These are phyloP conservation scores for Calocybe gangraenosa DNA, from an alignment of 768 basidiomycete species.

Conservation along the genomic window DNA sequence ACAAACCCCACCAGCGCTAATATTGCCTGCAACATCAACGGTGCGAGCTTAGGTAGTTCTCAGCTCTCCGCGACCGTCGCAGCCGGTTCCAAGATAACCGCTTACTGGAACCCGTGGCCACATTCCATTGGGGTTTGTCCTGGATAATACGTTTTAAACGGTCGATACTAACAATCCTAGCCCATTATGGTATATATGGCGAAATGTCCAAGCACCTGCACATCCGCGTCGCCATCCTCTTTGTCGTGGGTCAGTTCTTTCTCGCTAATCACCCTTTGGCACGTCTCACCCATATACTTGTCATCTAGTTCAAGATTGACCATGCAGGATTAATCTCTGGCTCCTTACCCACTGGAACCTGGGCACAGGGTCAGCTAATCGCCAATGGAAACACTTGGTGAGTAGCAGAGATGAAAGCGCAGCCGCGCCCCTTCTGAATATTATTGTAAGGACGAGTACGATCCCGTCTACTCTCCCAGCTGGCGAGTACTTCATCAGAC, in stretches of 20 bases:
- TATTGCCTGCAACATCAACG: conserved; percentile 42
- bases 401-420: too few species aligned
- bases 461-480: conserved; percentile 39
- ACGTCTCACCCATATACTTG: background rate
- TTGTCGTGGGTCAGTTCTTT: conserved; percentile 43
- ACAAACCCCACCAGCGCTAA: conserved; percentile 29
- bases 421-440: too few species aligned
- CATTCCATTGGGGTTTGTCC: conserved; percentile 39
- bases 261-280: background rate
- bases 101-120: conserved; percentile 46
- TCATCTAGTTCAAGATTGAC: conserved; percentile 40
- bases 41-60: conserved; percentile 29
- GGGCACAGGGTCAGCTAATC: conserved; percentile 42
- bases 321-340: conserved; percentile 41
- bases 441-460: conserved; percentile 30
- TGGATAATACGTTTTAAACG: too few species aligned
- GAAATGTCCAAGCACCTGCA: conserved; percentile 40
- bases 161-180: too few species aligned
- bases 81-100: conserved; percentile 38
- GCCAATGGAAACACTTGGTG: conserved; percentile 39
- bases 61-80: conserved; percentile 38
- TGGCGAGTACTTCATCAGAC: conserved; percentile 43
- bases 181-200: conserved; percentile 42
- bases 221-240: conserved; percentile 31
- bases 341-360: conserved; percentile 32